phyloP scores from a whole-genome alignment of 2,329 filamentous ascomycete genomes.

The Alternaria ethzedia region DNA sequence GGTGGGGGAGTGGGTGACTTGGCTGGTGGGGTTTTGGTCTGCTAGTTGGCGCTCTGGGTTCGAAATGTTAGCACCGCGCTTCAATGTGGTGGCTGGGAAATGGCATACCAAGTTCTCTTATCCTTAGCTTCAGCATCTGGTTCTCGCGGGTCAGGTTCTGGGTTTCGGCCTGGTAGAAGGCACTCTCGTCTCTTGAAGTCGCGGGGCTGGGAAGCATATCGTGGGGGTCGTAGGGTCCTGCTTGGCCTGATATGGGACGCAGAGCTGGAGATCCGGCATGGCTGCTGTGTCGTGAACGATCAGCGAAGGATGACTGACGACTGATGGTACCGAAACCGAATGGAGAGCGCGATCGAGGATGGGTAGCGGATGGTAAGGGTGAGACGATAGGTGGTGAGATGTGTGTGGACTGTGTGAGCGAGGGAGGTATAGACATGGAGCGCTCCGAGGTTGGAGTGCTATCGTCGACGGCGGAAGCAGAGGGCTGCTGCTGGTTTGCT shows the following conservation, averaged over 20 bases:
- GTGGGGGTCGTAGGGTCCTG: slow-evolving; percentile 56
- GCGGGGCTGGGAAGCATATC: slow-evolving; percentile 65
- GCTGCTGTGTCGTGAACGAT: slow-evolving; percentile 47
- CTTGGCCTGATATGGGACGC: slow-evolving; percentile 61
- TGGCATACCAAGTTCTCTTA: slow-evolving; percentile 70
- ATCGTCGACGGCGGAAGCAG: slow-evolving; percentile 59
- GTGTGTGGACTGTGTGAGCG: slow-evolving; percentile 25
- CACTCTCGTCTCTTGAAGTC: slow-evolving; percentile 68
- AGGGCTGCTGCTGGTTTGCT: slow-evolving; percentile 51
- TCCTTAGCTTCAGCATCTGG: slow-evolving; percentile 78
- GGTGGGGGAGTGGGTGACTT: slow-evolving; percentile 40
- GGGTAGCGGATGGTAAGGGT: slow-evolving; percentile 56
- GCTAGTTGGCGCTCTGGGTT: slow-evolving; percentile 43
- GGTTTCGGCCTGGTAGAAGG: slow-evolving; percentile 83
- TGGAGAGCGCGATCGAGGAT: slow-evolving; percentile 47
- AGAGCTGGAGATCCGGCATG: slow-evolving; percentile 51
- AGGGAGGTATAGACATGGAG: slow-evolving; percentile 51
- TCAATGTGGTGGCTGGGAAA: background rate
- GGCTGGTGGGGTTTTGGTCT: slow-evolving; percentile 39
- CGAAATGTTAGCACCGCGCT: slow-evolving; percentile 1
- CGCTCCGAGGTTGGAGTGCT: slow-evolving; percentile 57
- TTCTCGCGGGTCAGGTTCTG: slow-evolving; percentile 80
- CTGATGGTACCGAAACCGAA: slow-evolving; percentile 47
- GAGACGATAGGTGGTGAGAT: slow-evolving; percentile 43
- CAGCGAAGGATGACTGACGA: slow-evolving; percentile 52